A percentile compares a stretch with the other conserved stretches of the same genome.
phyloP scores from a whole-genome alignment of 2,329 filamentous ascomycete genomes.

The Paramyrothecium roridum region DNA sequence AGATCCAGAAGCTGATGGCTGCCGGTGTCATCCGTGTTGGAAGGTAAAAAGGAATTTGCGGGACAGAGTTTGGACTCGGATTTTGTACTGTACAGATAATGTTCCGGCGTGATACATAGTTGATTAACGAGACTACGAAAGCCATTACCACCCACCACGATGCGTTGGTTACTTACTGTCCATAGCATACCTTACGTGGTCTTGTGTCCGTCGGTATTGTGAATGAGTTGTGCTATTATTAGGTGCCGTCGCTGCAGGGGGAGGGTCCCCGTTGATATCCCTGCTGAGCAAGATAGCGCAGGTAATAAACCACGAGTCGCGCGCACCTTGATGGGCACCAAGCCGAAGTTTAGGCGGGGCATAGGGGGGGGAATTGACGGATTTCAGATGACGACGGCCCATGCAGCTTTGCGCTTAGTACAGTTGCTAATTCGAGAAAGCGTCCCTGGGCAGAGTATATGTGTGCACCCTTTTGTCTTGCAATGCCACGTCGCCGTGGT shows the following conservation, averaged over 20 bases:
- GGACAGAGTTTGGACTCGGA: not conserved
- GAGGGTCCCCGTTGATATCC: not conserved
- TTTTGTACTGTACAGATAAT: not conserved
- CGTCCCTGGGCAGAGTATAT: not conserved
- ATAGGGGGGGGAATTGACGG: not conserved
- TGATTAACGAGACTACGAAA: too few relatives aligned
- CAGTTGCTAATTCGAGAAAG: not conserved
- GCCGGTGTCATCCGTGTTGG: slow-evolving; percentile 87
- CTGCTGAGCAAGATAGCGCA: not conserved
- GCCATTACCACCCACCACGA: too few relatives aligned
- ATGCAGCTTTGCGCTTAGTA: not conserved
- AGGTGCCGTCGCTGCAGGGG: too few relatives aligned
- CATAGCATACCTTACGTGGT: too few relatives aligned
- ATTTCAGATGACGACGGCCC: not conserved
- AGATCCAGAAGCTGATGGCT: slow-evolving; percentile 92
- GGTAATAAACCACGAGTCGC: not conserved
- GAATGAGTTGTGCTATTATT: too few relatives aligned
- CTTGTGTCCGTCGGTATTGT: not conserved
- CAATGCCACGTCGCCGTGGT: not conserved
- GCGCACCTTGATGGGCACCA: not conserved
- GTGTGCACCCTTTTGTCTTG: not conserved
- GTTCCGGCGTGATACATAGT: not conserved
- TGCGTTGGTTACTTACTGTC: too few relatives aligned
- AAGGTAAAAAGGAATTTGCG: slow-evolving; percentile 20
- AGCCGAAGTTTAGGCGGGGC: not conserved